Percentiles rank a stretch among this genome's conserved stretches.
Conservation (phyloP, 495 filamentous ascomycete species). For the Xylaria sp. region DNA sequence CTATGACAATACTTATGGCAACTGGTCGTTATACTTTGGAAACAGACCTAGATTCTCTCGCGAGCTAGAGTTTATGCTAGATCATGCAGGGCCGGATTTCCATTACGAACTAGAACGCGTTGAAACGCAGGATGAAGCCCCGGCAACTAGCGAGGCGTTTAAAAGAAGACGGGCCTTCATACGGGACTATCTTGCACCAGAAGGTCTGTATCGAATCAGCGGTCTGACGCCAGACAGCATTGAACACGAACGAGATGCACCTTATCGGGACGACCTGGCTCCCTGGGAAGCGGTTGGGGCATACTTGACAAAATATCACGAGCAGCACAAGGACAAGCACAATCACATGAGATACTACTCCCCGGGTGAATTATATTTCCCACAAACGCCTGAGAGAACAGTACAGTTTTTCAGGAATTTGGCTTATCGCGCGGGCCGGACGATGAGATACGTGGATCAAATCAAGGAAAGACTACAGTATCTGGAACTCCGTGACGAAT, state of each 20-base stretch:
- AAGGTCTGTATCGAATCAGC: constrained; percentile 13
- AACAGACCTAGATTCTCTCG: constrained; percentile 23
- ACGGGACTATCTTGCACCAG: constrained; percentile 15
- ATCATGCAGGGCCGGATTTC: constrained; percentile 21
- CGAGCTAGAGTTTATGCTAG: constrained; percentile 24
- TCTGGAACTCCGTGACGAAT: constrained; percentile 5
- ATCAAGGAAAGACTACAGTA: constrained; percentile 34
- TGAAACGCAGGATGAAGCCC: constrained; percentile 14
- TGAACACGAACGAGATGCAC: constrained; percentile 10
- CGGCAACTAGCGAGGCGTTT: not conserved
- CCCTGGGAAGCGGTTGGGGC: constrained; percentile 24
- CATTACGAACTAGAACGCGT: constrained; percentile 11
- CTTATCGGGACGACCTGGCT: constrained; percentile 16
- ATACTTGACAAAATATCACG: constrained; percentile 14
- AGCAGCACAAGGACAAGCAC: constrained; percentile 5
- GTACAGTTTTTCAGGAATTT: constrained; percentile 41
- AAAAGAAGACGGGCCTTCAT: constrained; percentile 21
- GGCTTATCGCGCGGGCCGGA: constrained; percentile 40
- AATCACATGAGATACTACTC: not conserved
- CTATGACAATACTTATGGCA: constrained; percentile 27
- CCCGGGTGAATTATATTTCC: not conserved
- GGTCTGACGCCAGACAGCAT: not conserved
- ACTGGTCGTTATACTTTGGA: not conserved
- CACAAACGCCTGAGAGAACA: constrained; percentile 35
- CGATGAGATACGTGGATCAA: constrained; percentile 32